Evolutionary conservation across 2,329 filamentous ascomycete species (phyloP).

Genomic region (Plectosphaerella cucumerina): DNA sequence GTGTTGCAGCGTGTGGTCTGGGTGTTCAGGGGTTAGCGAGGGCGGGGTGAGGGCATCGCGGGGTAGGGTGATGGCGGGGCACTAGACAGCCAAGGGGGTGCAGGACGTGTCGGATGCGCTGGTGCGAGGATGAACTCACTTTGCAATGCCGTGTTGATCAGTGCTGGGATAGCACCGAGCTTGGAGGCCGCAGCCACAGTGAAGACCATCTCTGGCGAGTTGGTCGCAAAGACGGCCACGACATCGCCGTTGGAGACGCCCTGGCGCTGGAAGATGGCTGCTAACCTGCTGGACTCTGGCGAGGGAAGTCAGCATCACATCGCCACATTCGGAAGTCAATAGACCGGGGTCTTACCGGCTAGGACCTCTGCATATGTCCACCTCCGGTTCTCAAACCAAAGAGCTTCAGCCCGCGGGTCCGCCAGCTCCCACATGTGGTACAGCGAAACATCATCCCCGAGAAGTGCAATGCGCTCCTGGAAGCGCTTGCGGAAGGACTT

Average conservation of each 20-base stretch:
- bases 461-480: not conserved
- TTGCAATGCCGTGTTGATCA: not conserved
- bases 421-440: conserved; percentile 1
- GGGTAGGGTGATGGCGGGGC: not conserved
- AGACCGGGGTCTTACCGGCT: not conserved
- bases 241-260: conserved; percentile 1
- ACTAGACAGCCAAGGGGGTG: no score
- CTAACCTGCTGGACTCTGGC: conserved; percentile 1
- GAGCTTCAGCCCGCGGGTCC: not conserved
- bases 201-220: conserved; percentile 2
- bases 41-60: not conserved
- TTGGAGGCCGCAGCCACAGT: not conserved
- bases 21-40: not conserved
- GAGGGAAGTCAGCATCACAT: not conserved
- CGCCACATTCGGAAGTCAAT: not conserved
- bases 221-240: not conserved
- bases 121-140: not conserved
- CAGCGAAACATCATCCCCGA: not conserved
- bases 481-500: conserved; percentile 1
- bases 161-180: not conserved
- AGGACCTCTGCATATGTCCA: conserved; percentile 1
- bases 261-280: not conserved
- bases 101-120: no score
- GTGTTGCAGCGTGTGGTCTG: conserved; percentile 1
- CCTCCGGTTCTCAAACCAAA: not conserved